phyloP scores from a whole-genome alignment of 805 yeast genomes.

The Starmerella ratchasimensis region DNA sequence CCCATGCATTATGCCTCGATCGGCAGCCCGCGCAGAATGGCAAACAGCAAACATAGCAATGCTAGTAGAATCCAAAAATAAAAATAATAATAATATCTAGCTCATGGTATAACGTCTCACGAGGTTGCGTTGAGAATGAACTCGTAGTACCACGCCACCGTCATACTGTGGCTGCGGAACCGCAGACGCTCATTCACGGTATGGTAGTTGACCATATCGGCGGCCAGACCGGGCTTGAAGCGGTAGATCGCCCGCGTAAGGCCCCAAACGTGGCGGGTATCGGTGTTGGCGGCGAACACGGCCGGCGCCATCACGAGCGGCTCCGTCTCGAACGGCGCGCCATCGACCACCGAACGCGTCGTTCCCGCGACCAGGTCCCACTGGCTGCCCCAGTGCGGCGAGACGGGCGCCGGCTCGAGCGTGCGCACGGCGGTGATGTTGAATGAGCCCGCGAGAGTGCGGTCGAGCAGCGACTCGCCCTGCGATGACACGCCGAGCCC shows the following conservation, averaged over 20 bases:
- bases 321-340: slow-evolving; percentile 21
- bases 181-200: slow-evolving; percentile 47
- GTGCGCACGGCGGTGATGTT: slow-evolving; percentile 24
- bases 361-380: slow-evolving; percentile 54
- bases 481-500: slow-evolving; percentile 35
- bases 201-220: slow-evolving; percentile 33
- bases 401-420: slow-evolving; percentile 41
- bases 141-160: slow-evolving; percentile 25
- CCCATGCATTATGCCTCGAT: too few species aligned
- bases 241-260: slow-evolving; percentile 49
- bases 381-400: slow-evolving; percentile 32
- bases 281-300: slow-evolving; percentile 57
- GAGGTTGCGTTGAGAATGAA: slow-evolving; percentile 19
- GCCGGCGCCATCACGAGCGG: slow-evolving; percentile 37
- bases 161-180: slow-evolving; percentile 38
- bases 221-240: slow-evolving; percentile 37
- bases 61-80: neutral
- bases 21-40: too few species aligned
- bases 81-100: neutral
- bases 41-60: neutral
- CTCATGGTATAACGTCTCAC: neutral
- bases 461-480: slow-evolving; percentile 25
- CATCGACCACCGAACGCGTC: slow-evolving; percentile 35
- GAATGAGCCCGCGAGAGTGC: slow-evolving; percentile 30
- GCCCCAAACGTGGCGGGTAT: slow-evolving; percentile 52